These are phyloP conservation scores for Pleurotus salmoneostramineus DNA, from an alignment of 768 basidiomycete species.

Conservation along the genomic window DNA sequence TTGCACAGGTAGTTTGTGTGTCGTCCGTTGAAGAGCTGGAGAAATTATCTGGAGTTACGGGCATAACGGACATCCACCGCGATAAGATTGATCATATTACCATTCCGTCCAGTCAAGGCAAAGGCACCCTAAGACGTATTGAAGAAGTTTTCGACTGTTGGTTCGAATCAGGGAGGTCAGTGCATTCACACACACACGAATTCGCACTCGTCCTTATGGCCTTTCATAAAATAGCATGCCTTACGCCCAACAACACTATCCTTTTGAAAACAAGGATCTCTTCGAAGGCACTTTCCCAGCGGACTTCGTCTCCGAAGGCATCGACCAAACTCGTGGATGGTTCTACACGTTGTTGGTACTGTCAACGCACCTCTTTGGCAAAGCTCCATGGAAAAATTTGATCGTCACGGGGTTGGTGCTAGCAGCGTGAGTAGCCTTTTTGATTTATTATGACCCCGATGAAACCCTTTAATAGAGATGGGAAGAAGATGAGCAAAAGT, in stretches of 20 bases:
- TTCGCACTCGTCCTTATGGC: background rate
- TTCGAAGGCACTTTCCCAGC: slow-evolving; percentile 89
- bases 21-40: slow-evolving; percentile 89
- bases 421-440: slow-evolving; percentile 62
- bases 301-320: slow-evolving; percentile 96
- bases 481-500: slow-evolving; percentile 99
- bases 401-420: slow-evolving; percentile 95
- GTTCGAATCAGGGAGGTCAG: slow-evolving; percentile 98
- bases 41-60: slow-evolving; percentile 74
- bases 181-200: slow-evolving; percentile 4
- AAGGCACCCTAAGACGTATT: slow-evolving; percentile 81
- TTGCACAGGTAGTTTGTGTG: slow-evolving; percentile 68
- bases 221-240: slow-evolving; percentile 82
- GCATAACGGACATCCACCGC: slow-evolving; percentile 87
- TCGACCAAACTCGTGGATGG: slow-evolving; percentile 99
- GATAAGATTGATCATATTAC: slow-evolving; percentile 96
- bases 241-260: slow-evolving; percentile 95
- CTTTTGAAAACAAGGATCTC: slow-evolving; percentile 91
- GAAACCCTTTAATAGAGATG: slow-evolving; percentile 55
- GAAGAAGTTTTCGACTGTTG: slow-evolving; percentile 99
- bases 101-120: slow-evolving; percentile 88
- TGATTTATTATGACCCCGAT: slow-evolving; percentile 2
- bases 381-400: slow-evolving; percentile 96
- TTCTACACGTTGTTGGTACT: slow-evolving; percentile 98
- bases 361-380: slow-evolving; percentile 91